Conservation (phyloP, 1,284 basidiomycete genomes). For the Sparassis latifolia region DNA sequence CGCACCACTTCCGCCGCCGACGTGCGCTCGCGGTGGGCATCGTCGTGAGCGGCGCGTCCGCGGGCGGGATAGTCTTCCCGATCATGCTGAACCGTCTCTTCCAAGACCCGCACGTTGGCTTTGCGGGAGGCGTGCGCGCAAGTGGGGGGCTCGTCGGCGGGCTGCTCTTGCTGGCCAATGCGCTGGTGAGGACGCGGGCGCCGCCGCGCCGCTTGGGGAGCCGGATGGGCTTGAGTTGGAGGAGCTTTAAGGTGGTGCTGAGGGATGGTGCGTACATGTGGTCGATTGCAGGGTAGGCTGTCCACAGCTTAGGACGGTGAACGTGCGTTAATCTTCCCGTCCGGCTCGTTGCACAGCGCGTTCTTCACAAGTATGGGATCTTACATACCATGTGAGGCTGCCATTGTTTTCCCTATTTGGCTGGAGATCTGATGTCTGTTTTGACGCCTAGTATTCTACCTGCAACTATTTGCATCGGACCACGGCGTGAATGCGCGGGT, state of each 20-base stretch:
- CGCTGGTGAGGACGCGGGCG: constrained; percentile 34
- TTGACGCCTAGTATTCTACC: constrained; percentile 39
- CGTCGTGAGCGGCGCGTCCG: constrained; percentile 29
- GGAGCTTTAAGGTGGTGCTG: constrained; percentile 23
- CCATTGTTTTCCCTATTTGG: not conserved
- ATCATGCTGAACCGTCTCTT: constrained; percentile 55
- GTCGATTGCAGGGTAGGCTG: constrained; percentile 35
- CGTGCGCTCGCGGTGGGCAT: constrained; percentile 46
- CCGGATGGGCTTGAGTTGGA: constrained; percentile 3
- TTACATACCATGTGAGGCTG: constrained; percentile 34
- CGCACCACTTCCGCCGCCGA: constrained; percentile 39
- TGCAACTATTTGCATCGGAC: constrained; percentile 43
- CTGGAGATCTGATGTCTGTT: not conserved
- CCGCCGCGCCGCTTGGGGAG: constrained; percentile 21
- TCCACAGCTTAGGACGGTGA: not conserved
- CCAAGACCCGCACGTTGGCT: constrained; percentile 48
- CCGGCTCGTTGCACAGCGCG: constrained; percentile 8
- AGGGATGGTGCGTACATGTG: constrained; percentile 37
- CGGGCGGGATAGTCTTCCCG: constrained; percentile 60
- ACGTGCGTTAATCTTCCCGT: not conserved
- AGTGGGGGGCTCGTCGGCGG: constrained; percentile 25
- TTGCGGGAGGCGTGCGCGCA: constrained; percentile 54
- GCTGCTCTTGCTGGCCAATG: constrained; percentile 22
- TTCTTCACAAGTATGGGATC: constrained; percentile 24
- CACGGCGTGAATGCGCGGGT: constrained; percentile 33